These are phyloP conservation scores for Melanomma pulvis-pyrius DNA, from an alignment of 495 filamentous ascomycete genomes.

Conservation along the genomic window DNA sequence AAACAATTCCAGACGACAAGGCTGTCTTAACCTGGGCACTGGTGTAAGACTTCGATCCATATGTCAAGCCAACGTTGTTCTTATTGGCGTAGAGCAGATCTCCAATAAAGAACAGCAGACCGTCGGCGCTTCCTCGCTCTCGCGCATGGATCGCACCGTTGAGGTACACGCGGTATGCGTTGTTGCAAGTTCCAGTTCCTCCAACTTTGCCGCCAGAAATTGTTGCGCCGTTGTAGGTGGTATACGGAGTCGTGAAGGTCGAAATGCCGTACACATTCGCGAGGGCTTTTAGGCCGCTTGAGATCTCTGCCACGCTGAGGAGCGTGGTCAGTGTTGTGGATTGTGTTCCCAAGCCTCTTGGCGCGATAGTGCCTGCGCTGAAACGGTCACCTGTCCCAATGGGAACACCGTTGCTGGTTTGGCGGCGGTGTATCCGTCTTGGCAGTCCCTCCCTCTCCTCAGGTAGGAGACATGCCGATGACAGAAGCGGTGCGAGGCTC, in stretches of 20 bases:
- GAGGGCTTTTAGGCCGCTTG: conserved; percentile 42
- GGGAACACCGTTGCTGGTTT: conserved; percentile 2
- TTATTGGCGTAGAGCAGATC: conserved; percentile 48
- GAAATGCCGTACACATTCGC: conserved; percentile 39
- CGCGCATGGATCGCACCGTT: conserved; percentile 45
- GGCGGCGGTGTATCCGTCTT: not conserved
- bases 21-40: conserved; percentile 46
- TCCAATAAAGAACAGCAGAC: conserved; percentile 45
- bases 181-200: conserved; percentile 35
- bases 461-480: not conserved
- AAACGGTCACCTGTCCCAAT: conserved; percentile 45
- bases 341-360: conserved; percentile 39
- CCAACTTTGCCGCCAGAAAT: conserved; percentile 10
- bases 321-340: conserved; percentile 30
- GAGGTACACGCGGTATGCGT: conserved; percentile 39
- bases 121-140: conserved; percentile 45
- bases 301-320: conserved; percentile 45
- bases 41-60: conserved; percentile 48
- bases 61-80: conserved; percentile 44
- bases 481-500: not conserved
- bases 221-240: conserved; percentile 39
- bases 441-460: not conserved
- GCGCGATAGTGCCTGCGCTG: conserved; percentile 36
- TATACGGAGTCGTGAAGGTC: conserved; percentile 42
- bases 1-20: conserved; percentile 46